Evolutionary conservation across 495 filamentous ascomycete genomes (phyloP).

Genomic region (Viridothelium virens): DNA sequence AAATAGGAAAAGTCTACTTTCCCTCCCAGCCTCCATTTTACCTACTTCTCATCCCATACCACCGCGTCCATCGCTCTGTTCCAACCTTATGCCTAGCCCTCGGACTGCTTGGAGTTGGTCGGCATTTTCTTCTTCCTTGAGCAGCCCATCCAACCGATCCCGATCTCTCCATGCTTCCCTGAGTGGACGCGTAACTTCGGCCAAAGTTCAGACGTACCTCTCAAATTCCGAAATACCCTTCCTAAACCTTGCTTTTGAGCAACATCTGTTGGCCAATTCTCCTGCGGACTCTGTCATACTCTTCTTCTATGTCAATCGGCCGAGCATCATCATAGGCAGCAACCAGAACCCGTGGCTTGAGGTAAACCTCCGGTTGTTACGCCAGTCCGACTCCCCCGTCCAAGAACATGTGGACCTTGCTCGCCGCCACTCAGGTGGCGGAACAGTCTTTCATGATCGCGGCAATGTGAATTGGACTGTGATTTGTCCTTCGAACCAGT

Average conservation of each 20-base stretch:
- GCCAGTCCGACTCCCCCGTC: conserved; percentile 24
- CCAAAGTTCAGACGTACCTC: conserved; percentile 63
- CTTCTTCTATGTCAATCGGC: conserved; percentile 79
- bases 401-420: conserved; percentile 54
- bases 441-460: conserved; percentile 84
- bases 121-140: not conserved
- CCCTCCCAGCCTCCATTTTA: not conserved
- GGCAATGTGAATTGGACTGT: conserved; percentile 93
- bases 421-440: conserved; percentile 77
- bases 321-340: conserved; percentile 81
- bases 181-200: conserved; percentile 21
- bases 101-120: not conserved
- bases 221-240: conserved; percentile 69
- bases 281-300: conserved; percentile 63
- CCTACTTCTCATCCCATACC: not conserved
- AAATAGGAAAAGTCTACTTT: not conserved
- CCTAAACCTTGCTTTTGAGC: conserved; percentile 91
- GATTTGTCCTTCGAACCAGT: conserved; percentile 64
- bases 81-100: not conserved
- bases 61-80: not conserved
- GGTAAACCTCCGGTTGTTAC: conserved; percentile 59
- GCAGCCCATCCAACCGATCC: not conserved
- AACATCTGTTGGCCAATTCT: conserved; percentile 71
- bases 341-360: conserved; percentile 98
- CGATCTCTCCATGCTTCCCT: not conserved